These are phyloP conservation scores for Rhodotorula sphaerocarpa DNA, from an alignment of 768 basidiomycete species.

Conservation along the genomic window DNA sequence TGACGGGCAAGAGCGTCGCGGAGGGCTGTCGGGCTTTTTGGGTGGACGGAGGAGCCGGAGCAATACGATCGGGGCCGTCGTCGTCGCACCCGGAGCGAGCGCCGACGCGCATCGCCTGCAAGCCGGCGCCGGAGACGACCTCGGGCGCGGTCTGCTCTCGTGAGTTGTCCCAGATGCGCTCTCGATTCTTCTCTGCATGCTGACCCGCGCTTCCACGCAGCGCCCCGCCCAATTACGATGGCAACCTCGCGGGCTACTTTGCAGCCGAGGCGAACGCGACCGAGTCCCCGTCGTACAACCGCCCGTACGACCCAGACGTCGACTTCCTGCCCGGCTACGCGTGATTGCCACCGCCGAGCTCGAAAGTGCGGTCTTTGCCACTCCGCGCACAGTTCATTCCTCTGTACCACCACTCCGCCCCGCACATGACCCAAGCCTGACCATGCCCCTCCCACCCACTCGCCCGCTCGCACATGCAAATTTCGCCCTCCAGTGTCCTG, in stretches of 20 bases:
- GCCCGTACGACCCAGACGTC: background rate
- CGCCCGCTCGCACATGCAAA: too few species aligned
- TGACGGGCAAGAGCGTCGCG: background rate
- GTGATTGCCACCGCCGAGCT: background rate
- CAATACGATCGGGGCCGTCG: background rate
- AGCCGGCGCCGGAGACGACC: constrained; percentile 18
- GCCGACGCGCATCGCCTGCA: constrained; percentile 2
- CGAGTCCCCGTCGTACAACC: background rate
- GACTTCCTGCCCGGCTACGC: constrained; percentile 1
- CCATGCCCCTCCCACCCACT: too few species aligned
- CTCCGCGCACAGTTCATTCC: background rate
- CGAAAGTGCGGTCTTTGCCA: too few species aligned
- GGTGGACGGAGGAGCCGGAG: constrained; percentile 10
- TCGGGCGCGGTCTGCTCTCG: constrained; percentile 18
- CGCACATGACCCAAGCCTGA: background rate
- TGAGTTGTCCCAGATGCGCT: background rate
- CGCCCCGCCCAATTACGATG: constrained; percentile 24
- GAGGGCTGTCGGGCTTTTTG: background rate
- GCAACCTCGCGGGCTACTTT: constrained; percentile 9
- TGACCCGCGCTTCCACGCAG: background rate
- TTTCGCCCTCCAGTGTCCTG: too few species aligned
- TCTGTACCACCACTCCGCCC: background rate
- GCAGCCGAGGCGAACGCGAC: background rate
- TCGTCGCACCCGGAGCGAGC: background rate
- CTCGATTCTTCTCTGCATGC: background rate